Evolutionary conservation across 345 rosid genomes (phyloP), one percentile per base, ranked within the genome.

Genomic region (Salix viminalis): DNA sequence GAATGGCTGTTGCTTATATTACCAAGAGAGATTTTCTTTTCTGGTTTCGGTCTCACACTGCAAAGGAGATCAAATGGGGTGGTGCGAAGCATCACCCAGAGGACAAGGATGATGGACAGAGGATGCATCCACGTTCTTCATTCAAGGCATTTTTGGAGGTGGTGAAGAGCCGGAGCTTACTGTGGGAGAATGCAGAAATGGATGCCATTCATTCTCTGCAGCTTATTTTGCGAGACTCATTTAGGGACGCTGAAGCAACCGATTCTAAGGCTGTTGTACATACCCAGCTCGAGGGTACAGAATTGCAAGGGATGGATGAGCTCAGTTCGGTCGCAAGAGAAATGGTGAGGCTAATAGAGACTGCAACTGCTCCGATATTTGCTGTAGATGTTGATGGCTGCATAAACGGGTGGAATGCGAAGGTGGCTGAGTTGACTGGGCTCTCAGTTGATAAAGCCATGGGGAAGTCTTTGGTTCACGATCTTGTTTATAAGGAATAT

Each of bases 191-290:
- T 75, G 96, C 97, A 21, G 99, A 96, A 86, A 92, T 96, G 98
- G 99, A 96, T 82, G 99, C 98, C 26, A 94, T 96, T 77, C 99
- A 94, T 79, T 94, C 99, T n/a, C 81, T 94, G 83, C 99, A 94
- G 88, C 94, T 96, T 73, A 96, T 96, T 82, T 76, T 96, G 74
- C 87, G 98, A 71, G 99, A 96, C 83, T 91, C 97, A 15, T 96
- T 90, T 79, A 91, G 78, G 82, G 95, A 93, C 34, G 82, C 90
- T 16, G 97, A 91, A 83, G 88, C 91, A 41, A 86, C 86, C 82
- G 88, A 92, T 84, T 87, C 97, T 70, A 92, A 90, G 87, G 91
- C 88, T 42, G 85, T 86, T 62, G 82, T 84, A 65, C 83, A 72
- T 82, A 79, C 92, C 37, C 89, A 85, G 71, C 67, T 71, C 76